A percentile compares a stretch with the other conserved stretches of the same genome.
Evolutionary conservation across 2,329 filamentous ascomycete genomes (phyloP).

Genomic region (Pestalotiopsis sp.): DNA sequence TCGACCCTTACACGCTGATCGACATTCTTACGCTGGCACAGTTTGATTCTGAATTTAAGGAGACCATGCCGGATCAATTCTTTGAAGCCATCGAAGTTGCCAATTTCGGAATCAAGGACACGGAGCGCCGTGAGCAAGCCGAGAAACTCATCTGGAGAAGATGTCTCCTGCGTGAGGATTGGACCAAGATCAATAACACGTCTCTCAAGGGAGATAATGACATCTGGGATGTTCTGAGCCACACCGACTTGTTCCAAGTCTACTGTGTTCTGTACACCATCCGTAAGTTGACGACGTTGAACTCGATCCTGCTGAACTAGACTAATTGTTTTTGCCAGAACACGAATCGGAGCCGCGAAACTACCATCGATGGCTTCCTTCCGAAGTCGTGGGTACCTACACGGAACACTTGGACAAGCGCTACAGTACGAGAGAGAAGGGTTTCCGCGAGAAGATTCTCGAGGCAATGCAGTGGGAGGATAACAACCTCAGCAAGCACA

Average conservation of each 20-base stretch:
- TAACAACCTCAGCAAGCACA: slow-evolving; percentile 61
- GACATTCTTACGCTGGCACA: slow-evolving; percentile 79
- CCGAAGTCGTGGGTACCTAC: slow-evolving; percentile 61
- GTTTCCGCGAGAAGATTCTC: slow-evolving; percentile 67
- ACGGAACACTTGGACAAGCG: slow-evolving; percentile 64
- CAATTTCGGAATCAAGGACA: slow-evolving; percentile 56
- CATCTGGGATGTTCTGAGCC: slow-evolving; percentile 61
- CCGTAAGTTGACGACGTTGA: slow-evolving; percentile 52
- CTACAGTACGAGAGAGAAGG: slow-evolving; percentile 61
- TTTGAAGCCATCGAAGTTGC: slow-evolving; percentile 70
- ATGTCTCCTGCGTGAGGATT: slow-evolving; percentile 82
- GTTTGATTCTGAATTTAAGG: slow-evolving; percentile 44
- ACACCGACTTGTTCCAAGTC: slow-evolving; percentile 71
- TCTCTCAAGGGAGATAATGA: slow-evolving; percentile 72
- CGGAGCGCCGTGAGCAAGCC: slow-evolving; percentile 56
- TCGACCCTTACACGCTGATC: slow-evolving; percentile 68
- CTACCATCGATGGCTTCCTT: slow-evolving; percentile 51
- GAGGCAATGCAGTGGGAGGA: slow-evolving; percentile 77
- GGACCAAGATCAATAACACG: slow-evolving; percentile 78
- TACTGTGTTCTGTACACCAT: slow-evolving; percentile 65
- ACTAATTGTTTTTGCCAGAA: slow-evolving; percentile 30
- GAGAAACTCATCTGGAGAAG: slow-evolving; percentile 80
- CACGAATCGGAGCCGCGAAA: slow-evolving; percentile 41
- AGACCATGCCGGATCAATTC: slow-evolving; percentile 70
- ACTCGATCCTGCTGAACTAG: slow-evolving; percentile 5